phyloP scores from a whole-genome alignment of 805 yeast species.

The Saccharomyces jurei region DNA sequence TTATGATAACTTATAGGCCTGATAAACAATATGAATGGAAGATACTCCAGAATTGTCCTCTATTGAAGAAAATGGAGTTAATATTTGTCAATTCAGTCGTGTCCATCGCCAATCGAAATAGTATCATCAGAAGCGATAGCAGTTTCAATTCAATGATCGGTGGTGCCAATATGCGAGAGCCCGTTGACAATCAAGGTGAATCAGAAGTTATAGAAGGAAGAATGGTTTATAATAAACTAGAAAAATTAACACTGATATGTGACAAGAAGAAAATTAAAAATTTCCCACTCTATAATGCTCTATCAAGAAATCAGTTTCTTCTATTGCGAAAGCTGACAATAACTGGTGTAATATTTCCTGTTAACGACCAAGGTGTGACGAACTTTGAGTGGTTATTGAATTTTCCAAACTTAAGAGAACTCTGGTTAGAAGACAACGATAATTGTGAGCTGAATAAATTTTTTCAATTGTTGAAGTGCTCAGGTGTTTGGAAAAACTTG shows the following conservation, averaged over 20 bases:
- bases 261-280: slow-evolving; percentile 12
- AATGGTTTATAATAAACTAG: slow-evolving; percentile 4
- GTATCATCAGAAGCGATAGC: neutral
- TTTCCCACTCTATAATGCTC: slow-evolving; percentile 11
- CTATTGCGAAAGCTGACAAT: slow-evolving; percentile 7
- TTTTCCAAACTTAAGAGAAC: slow-evolving; percentile 14
- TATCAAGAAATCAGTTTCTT: slow-evolving; percentile 4
- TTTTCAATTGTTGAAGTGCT: slow-evolving; percentile 9
- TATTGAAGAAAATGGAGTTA: slow-evolving; percentile 17
- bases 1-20: slow-evolving; percentile 12
- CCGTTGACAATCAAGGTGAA: neutral
- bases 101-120: slow-evolving; percentile 4
- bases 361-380: slow-evolving; percentile 1
- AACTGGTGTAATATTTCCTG: slow-evolving; percentile 15
- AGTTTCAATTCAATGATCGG: neutral
- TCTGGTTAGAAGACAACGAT: slow-evolving; percentile 28
- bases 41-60: slow-evolving; percentile 11
- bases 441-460: slow-evolving; percentile 15
- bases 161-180: neutral
- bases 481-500: slow-evolving; percentile 13
- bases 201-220: neutral
- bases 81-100: slow-evolving; percentile 14
- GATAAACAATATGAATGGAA: slow-evolving; percentile 17
- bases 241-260: slow-evolving; percentile 19
- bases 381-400: slow-evolving; percentile 19